Conservation (phyloP, 495 filamentous ascomycete species). For the Neurospora sp. region DNA sequence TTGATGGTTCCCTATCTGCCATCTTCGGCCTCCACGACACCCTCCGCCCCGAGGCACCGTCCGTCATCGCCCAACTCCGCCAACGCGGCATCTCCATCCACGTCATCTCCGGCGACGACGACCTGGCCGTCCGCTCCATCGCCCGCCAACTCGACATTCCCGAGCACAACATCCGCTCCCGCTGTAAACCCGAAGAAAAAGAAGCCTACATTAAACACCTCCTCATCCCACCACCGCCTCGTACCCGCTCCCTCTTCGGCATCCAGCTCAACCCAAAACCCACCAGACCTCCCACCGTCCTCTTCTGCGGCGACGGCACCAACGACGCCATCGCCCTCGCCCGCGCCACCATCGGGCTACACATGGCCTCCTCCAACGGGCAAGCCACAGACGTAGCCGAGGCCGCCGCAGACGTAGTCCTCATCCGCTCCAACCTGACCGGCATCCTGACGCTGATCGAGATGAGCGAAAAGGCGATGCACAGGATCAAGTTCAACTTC, state of each 20-base stretch:
- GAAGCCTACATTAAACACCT: constrained; percentile 45
- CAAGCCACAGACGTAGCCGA: constrained; percentile 56
- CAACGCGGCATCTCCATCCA: constrained; percentile 48
- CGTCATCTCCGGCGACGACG: constrained; percentile 63
- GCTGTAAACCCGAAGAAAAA: constrained; percentile 54
- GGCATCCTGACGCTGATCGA: constrained; percentile 52
- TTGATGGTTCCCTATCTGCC: constrained; percentile 39
- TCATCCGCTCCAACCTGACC: constrained; percentile 44
- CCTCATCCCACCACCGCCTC: constrained; percentile 3
- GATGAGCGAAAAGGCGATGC: constrained; percentile 43
- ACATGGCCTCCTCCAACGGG: constrained; percentile 36
- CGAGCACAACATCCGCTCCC: constrained; percentile 31
- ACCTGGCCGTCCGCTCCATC: constrained; percentile 44
- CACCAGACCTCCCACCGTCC: constrained; percentile 29
- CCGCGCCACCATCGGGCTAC: constrained; percentile 60
- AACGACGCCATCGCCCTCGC: constrained; percentile 72
- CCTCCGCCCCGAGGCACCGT: constrained; percentile 46
- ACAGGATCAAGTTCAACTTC: constrained; percentile 61
- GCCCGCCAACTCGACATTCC: constrained; percentile 47
- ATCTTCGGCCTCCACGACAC: constrained; percentile 51
- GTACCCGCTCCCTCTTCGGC: background rate
- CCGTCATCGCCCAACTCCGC: constrained; percentile 40
- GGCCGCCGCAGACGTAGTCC: constrained; percentile 59
- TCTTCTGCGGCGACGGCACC: constrained; percentile 73
- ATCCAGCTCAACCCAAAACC: background rate